phyloP scores from a whole-genome alignment of 257 asterid genomes.

The Solanum tarapatanum region DNA sequence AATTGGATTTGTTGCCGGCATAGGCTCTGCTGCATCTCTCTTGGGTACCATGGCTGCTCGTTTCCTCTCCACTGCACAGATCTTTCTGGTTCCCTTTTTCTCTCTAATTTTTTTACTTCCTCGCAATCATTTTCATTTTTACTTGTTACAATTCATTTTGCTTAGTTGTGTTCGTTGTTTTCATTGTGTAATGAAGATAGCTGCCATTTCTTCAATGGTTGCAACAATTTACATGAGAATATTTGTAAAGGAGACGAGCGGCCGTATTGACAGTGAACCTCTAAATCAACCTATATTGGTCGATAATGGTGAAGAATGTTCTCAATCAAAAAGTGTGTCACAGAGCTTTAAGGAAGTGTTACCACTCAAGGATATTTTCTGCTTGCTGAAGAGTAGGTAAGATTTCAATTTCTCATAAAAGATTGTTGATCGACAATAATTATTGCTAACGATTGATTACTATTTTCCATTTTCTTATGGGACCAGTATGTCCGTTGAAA shows the following conservation, averaged over 20 bases:
- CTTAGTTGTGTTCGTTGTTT: background rate
- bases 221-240: conserved; percentile 47
- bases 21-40: conserved; percentile 39
- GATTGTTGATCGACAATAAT: background rate
- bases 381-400: conserved; percentile 41
- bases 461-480: background rate
- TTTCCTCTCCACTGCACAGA: conserved; percentile 27
- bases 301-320: background rate
- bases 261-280: background rate
- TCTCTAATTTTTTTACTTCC: background rate
- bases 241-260: conserved; percentile 27
- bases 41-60: conserved; percentile 47
- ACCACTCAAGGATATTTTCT: conserved; percentile 31
- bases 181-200: conserved; percentile 15
- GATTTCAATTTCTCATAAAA: background rate
- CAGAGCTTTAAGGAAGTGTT: conserved; percentile 13
- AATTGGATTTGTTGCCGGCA: conserved; percentile 40
- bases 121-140: background rate
- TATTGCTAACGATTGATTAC: background rate
- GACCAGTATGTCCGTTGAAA: background rate
- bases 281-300: background rate
- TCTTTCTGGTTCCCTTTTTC: conserved; percentile 25
- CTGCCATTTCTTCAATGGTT: conserved; percentile 21
- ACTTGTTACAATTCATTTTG: background rate
- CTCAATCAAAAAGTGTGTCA: background rate